phyloP scores from a whole-genome alignment of 805 yeast species.

The Lipomyces orientalis region DNA sequence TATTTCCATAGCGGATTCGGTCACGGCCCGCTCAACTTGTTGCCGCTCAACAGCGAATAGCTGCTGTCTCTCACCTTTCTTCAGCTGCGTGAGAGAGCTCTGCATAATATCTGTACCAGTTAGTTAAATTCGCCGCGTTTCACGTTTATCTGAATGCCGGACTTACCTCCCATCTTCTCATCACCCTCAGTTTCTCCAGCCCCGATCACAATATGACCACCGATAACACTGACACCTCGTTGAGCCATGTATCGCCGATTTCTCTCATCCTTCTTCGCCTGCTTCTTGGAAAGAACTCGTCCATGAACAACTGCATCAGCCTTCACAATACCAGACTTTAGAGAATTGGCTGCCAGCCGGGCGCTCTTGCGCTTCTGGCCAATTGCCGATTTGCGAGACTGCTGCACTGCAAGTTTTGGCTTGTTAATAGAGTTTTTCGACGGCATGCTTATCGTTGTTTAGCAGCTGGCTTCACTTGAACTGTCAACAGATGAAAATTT shows the following conservation, averaged over 20 bases:
- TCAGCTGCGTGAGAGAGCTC: slow-evolving; percentile 37
- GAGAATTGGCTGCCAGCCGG: slow-evolving; percentile 38
- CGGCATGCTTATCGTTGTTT: slow-evolving; percentile 58
- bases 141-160: neutral
- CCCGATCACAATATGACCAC: slow-evolving; percentile 23
- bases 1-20: slow-evolving; percentile 54
- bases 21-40: neutral
- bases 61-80: slow-evolving; percentile 47
- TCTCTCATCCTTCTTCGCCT: slow-evolving; percentile 78
- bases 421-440: slow-evolving; percentile 81
- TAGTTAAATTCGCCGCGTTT: neutral
- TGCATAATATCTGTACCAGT: neutral
- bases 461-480: neutral
- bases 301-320: slow-evolving; percentile 18
- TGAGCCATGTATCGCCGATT: slow-evolving; percentile 72
- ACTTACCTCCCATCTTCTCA: slow-evolving; percentile 42
- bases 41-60: slow-evolving; percentile 36
- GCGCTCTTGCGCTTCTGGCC: slow-evolving; percentile 33
- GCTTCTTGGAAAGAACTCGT: slow-evolving; percentile 69
- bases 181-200: slow-evolving; percentile 48
- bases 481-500: neutral
- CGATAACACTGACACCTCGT: slow-evolving; percentile 47
- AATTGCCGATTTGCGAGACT: slow-evolving; percentile 50
- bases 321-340: slow-evolving; percentile 5
- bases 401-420: slow-evolving; percentile 64